A percentile compares a stretch with the other conserved stretches of the same genome.
Evolutionary conservation across 2,329 filamentous ascomycete species (phyloP).

Genomic region (Penicillium sp.): DNA sequence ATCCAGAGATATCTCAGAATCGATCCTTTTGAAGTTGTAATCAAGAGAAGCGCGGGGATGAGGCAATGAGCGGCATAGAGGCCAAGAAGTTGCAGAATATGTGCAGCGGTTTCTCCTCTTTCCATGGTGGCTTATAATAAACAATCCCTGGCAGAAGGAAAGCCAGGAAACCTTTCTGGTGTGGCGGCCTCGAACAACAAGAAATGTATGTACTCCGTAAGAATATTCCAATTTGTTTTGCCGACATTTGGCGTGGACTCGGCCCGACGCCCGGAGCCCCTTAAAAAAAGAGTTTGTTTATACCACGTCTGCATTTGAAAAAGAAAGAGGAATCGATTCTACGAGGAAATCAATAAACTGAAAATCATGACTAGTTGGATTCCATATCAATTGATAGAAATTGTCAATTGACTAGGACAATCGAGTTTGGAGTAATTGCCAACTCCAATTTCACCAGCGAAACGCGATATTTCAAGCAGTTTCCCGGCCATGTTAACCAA

Average conservation of each 20-base stretch:
- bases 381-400: too few species aligned
- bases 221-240: not conserved
- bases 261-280: not conserved
- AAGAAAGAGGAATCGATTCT: too few species aligned
- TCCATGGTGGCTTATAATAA: not conserved
- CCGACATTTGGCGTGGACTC: not conserved
- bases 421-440: too few species aligned
- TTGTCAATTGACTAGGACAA: too few species aligned
- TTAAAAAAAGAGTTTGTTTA: not conserved
- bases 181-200: not conserved
- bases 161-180: not conserved
- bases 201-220: not conserved
- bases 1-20: slow-evolving; percentile 17
- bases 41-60: slow-evolving; percentile 15
- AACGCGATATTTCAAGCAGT: too few species aligned
- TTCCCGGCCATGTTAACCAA: too few species aligned
- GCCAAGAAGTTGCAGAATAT: not conserved
- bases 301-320: too few species aligned
- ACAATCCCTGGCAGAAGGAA: not conserved
- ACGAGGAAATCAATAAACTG: too few species aligned
- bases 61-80: slow-evolving; percentile 13
- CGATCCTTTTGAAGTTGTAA: slow-evolving; percentile 15
- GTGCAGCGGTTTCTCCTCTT: not conserved
- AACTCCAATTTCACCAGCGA: too few species aligned
- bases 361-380: too few species aligned